phyloP scores from a whole-genome alignment of 2,329 filamentous ascomycete genomes.

The Pseudogymnoascus sp. region DNA sequence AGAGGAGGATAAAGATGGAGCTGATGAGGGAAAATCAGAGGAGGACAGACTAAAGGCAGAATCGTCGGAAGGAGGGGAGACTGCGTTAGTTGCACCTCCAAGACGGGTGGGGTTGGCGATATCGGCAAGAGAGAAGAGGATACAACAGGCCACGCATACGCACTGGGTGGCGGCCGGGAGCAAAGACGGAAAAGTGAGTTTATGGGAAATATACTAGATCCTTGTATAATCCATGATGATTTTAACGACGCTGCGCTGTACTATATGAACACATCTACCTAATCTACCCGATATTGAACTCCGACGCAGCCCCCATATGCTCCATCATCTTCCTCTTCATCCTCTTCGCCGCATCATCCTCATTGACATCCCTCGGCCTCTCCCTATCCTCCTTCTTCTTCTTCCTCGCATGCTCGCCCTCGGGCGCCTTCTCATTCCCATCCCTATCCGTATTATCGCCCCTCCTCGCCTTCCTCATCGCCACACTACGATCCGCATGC shows the following conservation, averaged over 20 bases:
- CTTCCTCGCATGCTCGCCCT: constrained; percentile 25
- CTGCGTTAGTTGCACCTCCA: constrained; percentile 8
- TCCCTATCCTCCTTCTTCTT: constrained; percentile 31
- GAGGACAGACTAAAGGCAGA: constrained; percentile 9
- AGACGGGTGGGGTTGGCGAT: constrained; percentile 26
- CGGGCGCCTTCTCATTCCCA: constrained; percentile 24
- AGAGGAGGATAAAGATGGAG: constrained; percentile 7
- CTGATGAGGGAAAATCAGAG: constrained; percentile 1
- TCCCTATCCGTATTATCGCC: constrained; percentile 16
- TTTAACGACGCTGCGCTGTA: constrained; percentile 1
- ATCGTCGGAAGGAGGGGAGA: not conserved
- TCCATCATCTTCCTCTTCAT: constrained; percentile 56
- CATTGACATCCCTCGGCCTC: constrained; percentile 35
- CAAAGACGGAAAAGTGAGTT: constrained; percentile 89
- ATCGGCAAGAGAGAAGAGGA: constrained; percentile 54
- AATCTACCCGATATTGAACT: constrained; percentile 58
- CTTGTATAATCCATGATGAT: not conserved
- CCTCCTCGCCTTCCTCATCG: constrained; percentile 28
- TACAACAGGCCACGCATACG: constrained; percentile 55
- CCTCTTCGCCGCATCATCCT: constrained; percentile 51
- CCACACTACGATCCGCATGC: constrained; percentile 32
- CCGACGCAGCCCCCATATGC: constrained; percentile 47
- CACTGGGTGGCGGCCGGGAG: constrained; percentile 89
- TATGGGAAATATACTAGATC: constrained; percentile 82
- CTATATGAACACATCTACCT: not conserved